Evolutionary conservation across 495 filamentous ascomycete species (phyloP).

Genomic region (Gamarada debralockiae): DNA sequence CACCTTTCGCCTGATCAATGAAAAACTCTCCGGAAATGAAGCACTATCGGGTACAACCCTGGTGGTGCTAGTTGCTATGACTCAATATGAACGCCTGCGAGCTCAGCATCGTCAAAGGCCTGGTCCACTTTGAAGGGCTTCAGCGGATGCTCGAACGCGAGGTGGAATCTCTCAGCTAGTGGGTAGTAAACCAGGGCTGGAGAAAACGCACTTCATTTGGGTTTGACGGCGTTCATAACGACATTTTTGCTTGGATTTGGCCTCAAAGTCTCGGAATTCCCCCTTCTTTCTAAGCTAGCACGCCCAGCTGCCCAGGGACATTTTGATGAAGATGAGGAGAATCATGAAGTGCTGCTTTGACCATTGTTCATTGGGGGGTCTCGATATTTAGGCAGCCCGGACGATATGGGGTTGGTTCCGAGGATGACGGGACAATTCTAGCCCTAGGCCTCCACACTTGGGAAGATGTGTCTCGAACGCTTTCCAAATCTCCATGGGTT

Average conservation of each 20-base stretch:
- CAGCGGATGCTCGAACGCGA: slow-evolving; percentile 10
- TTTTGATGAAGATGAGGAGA: too few species aligned
- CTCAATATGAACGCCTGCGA: slow-evolving; percentile 10
- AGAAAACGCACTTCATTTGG: slow-evolving; percentile 10
- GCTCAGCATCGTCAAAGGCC: slow-evolving; percentile 5
- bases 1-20: too few species aligned
- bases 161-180: slow-evolving; percentile 8
- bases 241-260: slow-evolving; percentile 13
- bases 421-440: not conserved
- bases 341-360: too few species aligned
- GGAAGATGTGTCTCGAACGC: slow-evolving; percentile 7
- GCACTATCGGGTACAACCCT: too few species aligned
- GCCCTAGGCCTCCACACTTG: slow-evolving; percentile 4
- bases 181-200: not conserved
- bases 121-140: slow-evolving; percentile 16
- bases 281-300: slow-evolving; percentile 1
- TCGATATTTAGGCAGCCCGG: not conserved
- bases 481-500: slow-evolving; percentile 14
- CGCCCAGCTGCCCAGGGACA: too few species aligned
- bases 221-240: slow-evolving; percentile 9
- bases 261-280: slow-evolving; percentile 3
- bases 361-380: too few species aligned
- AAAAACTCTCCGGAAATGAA: too few species aligned
- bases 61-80: slow-evolving; percentile 5
- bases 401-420: slow-evolving; percentile 3